Evolutionary conservation across 345 rosid genomes (phyloP).

Genomic region (Crucihimalaya himalaica): DNA sequence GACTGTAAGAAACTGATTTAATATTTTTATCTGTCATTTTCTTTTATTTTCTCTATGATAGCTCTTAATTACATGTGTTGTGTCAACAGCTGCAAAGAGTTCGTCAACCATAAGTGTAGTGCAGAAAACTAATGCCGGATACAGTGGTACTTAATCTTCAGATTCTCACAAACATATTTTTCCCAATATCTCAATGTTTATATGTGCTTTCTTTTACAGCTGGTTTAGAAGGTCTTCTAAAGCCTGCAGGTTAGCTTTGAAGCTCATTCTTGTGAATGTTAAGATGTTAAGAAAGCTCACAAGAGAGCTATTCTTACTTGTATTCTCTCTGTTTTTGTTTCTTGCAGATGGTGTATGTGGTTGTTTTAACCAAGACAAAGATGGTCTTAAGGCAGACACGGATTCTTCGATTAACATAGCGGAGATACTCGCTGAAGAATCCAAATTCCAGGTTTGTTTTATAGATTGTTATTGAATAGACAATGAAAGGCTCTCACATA

Average conservation of each 20-base stretch:
- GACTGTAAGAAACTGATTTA: conserved; percentile 14
- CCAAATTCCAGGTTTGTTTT: conserved; percentile 26
- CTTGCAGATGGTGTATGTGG: conserved; percentile 41
- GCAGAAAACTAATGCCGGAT: conserved; percentile 17
- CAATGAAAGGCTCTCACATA: not conserved
- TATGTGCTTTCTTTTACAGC: conserved; percentile 20
- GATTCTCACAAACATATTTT: not conserved
- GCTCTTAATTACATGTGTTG: conserved; percentile 3
- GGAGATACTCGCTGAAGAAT: conserved; percentile 33
- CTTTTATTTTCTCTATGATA: not conserved
- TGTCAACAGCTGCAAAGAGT: conserved; percentile 20
- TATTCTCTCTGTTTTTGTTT: conserved; percentile 18
- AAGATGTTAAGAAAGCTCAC: conserved; percentile 15
- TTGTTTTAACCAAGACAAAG: conserved; percentile 33
- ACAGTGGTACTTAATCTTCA: conserved; percentile 15
- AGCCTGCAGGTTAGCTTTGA: conserved; percentile 37
- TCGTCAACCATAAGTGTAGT: conserved; percentile 5
- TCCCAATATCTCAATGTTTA: conserved; percentile 6
- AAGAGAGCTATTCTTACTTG: conserved; percentile 2
- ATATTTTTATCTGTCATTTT: not conserved
- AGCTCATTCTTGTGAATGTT: conserved; percentile 1
- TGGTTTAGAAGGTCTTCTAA: conserved; percentile 23
- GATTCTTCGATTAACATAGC: conserved; percentile 34
- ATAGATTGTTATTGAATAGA: not conserved
- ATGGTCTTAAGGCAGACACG: conserved; percentile 32